These are phyloP conservation scores for Diplosphaera chodatii DNA, from an alignment of 139 green algal species.

Conservation along the genomic window DNA sequence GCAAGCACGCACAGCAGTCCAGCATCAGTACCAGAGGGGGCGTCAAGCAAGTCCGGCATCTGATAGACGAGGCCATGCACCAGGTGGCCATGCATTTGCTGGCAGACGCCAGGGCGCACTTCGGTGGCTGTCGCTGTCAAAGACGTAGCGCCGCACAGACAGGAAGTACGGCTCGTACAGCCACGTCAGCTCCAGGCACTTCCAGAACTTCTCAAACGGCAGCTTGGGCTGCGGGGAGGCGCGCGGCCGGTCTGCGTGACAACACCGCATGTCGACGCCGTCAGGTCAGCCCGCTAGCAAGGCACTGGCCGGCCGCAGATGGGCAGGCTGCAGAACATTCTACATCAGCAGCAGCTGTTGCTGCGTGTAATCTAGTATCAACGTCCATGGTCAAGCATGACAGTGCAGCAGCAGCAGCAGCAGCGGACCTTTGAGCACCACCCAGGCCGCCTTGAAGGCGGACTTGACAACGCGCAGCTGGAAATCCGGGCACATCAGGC, in stretches of 20 bases:
- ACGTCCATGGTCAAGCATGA: no score
- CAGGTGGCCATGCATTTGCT: no score
- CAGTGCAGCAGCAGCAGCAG: no score
- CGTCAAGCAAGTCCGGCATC: no score
- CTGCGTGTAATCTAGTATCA: no score
- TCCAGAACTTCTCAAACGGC: background rate
- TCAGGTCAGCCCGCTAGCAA: no score
- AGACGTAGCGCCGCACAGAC: slow-evolving; percentile 13
- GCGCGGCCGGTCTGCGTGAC: background rate
- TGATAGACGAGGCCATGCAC: no score
- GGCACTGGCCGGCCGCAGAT: no score
- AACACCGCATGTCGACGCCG: no score
- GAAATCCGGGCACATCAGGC: slow-evolving; percentile 14
- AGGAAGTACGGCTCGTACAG: slow-evolving; percentile 15
- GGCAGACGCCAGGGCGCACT: background rate
- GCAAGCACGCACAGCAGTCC: background rate
- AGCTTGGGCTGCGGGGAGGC: background rate
- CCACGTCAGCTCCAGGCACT: slow-evolving; percentile 13
- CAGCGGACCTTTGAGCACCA: background rate
- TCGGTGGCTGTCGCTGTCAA: slow-evolving; percentile 14
- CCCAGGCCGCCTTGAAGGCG: slow-evolving; percentile 18
- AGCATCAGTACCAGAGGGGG: no score
- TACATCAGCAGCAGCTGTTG: no score
- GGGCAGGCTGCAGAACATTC: no score
- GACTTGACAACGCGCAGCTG: slow-evolving; percentile 13